phyloP scores from a whole-genome alignment of 768 basidiomycete genomes.

The Termitomyces sp. region DNA sequence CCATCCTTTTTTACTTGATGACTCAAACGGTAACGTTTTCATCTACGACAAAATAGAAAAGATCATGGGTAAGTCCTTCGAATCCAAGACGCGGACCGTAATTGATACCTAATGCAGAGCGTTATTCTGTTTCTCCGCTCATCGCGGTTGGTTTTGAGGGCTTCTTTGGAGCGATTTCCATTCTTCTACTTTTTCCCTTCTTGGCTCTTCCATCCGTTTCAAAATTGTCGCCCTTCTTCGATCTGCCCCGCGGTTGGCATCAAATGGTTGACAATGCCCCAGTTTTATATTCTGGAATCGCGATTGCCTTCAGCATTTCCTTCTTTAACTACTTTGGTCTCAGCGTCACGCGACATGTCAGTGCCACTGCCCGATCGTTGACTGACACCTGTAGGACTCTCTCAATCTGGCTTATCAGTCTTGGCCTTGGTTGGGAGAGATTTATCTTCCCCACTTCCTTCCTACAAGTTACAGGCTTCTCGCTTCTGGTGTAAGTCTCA shows the following conservation, averaged over 20 bases:
- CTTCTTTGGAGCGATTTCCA: constrained; percentile 81
- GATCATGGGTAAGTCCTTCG: constrained; percentile 60
- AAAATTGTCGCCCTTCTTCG: constrained; percentile 70
- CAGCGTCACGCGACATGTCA: constrained; percentile 90
- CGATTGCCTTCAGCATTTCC: constrained; percentile 73
- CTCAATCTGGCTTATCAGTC: constrained; percentile 92
- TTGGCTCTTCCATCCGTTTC: constrained; percentile 68
- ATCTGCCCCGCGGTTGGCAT: constrained; percentile 84
- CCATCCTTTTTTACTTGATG: constrained; percentile 9
- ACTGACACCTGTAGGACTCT: constrained; percentile 96
- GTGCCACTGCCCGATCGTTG: constrained; percentile 87
- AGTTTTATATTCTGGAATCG: constrained; percentile 66
- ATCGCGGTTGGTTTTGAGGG: constrained; percentile 96
- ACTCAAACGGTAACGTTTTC: constrained; percentile 10
- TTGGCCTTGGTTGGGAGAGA: constrained; percentile 88
- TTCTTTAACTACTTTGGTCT: constrained; percentile 89
- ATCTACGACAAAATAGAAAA: constrained; percentile 53
- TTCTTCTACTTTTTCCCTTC: constrained; percentile 77
- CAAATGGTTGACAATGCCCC: constrained; percentile 81
- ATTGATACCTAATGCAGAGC: constrained; percentile 29
- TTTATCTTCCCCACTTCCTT: constrained; percentile 79
- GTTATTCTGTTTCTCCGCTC: constrained; percentile 83
- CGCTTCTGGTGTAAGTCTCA: constrained; percentile 74
- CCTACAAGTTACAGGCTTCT: constrained; percentile 83
- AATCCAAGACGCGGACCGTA: background rate